phyloP scores from a whole-genome alignment of 2,329 filamentous ascomycete genomes.

The Aspergillus sp. region DNA sequence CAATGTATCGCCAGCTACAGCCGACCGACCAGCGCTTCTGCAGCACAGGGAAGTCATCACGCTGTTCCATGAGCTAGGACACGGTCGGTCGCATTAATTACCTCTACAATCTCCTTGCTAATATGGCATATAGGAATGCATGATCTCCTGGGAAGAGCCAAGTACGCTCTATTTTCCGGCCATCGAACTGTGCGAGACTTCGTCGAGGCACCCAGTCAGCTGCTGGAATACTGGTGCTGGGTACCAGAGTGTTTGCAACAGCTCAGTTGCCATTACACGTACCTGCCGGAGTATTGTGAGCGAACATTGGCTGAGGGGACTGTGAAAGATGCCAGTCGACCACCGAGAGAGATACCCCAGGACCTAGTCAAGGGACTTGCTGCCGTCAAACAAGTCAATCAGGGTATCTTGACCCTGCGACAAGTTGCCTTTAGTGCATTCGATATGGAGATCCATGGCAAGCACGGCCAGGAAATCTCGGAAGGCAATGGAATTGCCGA shows the following conservation, averaged over 20 bases:
- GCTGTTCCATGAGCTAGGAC: slow-evolving; percentile 4
- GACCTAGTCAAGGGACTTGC: background rate
- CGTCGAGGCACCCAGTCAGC: slow-evolving; percentile 3
- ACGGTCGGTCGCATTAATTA: background rate
- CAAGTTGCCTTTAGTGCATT: slow-evolving; percentile 5
- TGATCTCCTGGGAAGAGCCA: slow-evolving; percentile 1
- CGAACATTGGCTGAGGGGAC: too few species aligned
- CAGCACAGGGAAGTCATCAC: slow-evolving; percentile 3
- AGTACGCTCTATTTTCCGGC: slow-evolving; percentile 4
- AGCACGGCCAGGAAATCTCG: background rate
- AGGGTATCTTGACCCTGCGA: background rate
- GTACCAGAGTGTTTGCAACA: slow-evolving; percentile 3
- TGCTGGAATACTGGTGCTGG: slow-evolving; percentile 4
- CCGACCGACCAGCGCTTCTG: background rate
- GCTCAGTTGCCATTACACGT: background rate
- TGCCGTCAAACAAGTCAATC: background rate
- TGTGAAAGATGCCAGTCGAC: background rate
- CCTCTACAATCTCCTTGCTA: background rate
- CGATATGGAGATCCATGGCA: background rate
- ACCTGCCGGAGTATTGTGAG: background rate
- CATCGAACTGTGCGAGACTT: slow-evolving; percentile 9
- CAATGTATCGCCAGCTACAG: background rate
- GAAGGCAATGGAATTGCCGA: background rate
- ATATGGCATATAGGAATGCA: background rate
- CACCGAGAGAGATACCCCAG: background rate